Evolutionary conservation across 192 early-diverging fungal species (phyloP), one percentile per base, ranked within the genome.

Genomic region (Podila epicladia): DNA sequence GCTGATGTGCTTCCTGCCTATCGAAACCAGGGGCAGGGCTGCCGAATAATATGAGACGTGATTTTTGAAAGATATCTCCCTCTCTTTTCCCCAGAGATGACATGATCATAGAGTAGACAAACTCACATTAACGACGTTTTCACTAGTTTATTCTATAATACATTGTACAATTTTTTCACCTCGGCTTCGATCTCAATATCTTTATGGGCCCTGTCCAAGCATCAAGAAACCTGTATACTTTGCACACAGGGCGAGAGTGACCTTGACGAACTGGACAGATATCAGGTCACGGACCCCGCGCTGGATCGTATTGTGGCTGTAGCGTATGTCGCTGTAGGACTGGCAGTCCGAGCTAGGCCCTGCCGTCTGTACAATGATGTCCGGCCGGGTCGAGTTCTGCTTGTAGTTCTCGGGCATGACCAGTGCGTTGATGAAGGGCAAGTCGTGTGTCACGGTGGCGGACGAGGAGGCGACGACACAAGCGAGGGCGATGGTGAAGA

Each of bases 1-100:
- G 15, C 90, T 87, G 58, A 92, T 95, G 86, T 67, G 93, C 3
- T 76, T 88, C 19, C 70, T 96, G 59, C 95, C 95, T 13, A 90
- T 94, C 33, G 92, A 93, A 67, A 92, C 92, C 8, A 69, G 82
- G 72, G 87, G 87, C 35, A 48, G 83, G 37, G 73, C 67, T 9
- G 83, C 83, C 17, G 66, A 66, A 62, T 74, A 67, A 58, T 60
- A 45, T 15, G 0, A 45, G 41, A 12, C 33, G 33, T 33, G 33
- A 33, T 33, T 37, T 37, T 37, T 7, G 33, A 33, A 33, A 5
- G 33, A 33, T 29, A 29, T 33, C 33, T 33, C 33, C 6, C 33
- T 33, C 6, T 33, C 3, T 33, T 33, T 6, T 33, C 33, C 33
- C 8, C 35, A 9, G 35, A 9, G 35, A 37, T 37, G 35, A 37